These are phyloP conservation scores for Neonectria sp. DNA, from an alignment of 2,329 filamentous ascomycete species.

Conservation along the genomic window DNA sequence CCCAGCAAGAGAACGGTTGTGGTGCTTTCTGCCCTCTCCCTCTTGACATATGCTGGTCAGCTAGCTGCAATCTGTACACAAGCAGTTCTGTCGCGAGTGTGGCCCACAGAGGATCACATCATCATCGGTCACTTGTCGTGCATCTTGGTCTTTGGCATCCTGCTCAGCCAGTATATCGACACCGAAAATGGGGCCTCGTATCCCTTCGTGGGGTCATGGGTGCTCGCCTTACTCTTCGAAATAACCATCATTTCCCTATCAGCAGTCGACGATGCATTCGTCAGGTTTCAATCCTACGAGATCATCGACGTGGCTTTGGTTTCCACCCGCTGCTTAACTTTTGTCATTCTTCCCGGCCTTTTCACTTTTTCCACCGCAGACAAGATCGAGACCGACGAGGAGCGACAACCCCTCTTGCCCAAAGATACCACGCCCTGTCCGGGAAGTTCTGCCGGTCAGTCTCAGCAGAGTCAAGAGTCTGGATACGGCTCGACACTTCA, in stretches of 20 bases:
- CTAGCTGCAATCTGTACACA: slow-evolving; percentile 57
- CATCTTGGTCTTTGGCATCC: slow-evolving; percentile 74
- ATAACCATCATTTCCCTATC: slow-evolving; percentile 57
- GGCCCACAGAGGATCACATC: slow-evolving; percentile 62
- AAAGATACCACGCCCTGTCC: slow-evolving; percentile 41
- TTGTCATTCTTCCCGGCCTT: slow-evolving; percentile 36
- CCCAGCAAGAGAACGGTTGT: slow-evolving; percentile 48
- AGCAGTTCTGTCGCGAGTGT: slow-evolving; percentile 53
- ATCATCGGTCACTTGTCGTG: slow-evolving; percentile 74
- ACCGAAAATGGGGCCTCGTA: slow-evolving; percentile 70
- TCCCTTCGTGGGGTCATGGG: slow-evolving; percentile 75
- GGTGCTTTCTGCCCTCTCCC: slow-evolving; percentile 61
- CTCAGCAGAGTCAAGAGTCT: slow-evolving; percentile 42
- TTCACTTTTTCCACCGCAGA: slow-evolving; percentile 32
- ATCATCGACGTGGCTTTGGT: slow-evolving; percentile 44
- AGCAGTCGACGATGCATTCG: slow-evolving; percentile 21
- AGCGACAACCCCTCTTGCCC: slow-evolving; percentile 71
- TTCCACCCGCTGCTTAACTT: slow-evolving; percentile 37
- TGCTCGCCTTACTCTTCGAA: slow-evolving; percentile 72
- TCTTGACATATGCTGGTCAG: slow-evolving; percentile 65
- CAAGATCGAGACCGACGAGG: slow-evolving; percentile 63
- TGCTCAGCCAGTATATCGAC: slow-evolving; percentile 69
- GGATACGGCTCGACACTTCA: slow-evolving; percentile 61
- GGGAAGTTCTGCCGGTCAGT: slow-evolving; percentile 40
- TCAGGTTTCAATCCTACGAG: slow-evolving; percentile 33